Base-by-base conservation (phyloP, 116 monocot genomes). In the Phalaenopsis hybrid region DNA sequence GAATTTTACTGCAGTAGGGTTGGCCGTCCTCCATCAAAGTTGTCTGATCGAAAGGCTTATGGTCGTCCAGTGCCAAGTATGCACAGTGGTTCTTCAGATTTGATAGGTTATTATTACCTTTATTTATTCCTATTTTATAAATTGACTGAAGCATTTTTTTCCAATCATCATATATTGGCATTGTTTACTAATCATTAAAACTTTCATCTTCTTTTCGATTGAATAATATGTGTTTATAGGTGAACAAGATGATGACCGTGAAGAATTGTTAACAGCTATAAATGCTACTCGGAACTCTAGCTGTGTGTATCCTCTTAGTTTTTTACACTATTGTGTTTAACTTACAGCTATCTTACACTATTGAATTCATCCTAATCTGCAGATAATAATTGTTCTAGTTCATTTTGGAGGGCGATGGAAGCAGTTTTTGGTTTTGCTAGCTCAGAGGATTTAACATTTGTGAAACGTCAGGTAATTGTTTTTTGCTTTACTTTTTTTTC, bases 381-480 rank as follows among this genome's bases (percentile, higher is more conserved):
- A 77, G 77, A 77, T 77, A 52, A 65, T 37, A 65, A 45, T 44
- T 68, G 85, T 37, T 88, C 89, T 76, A 83, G 84, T 77, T 68
- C 78, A 74, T 98, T 98, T 76, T 98, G 98, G 98, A 87, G 89
- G 89, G 81, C 76, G 79, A 85, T 95, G 84, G 88, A 87, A 81
- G 84, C 85, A 31, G 67, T 85, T 57, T 93, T 98, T 86, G 59
- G 90, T 82, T 82, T 75, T 81, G 74, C 87, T 72, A 82, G 52
- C 80, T 84, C 85, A 78, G 86, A 94, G 8, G 88, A 90, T 78
- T 65, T 88, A 23, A 55, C 69, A 46, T 79, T 84, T 44, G 77
- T 94, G 81, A 87, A 86, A 79, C 80, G 86, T 73, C 92, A 96
- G 88, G 96, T 68, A 81, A 67, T 79, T 85, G 34, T 28, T 16